Conservation (phyloP, 106 monocot species). For the Acorus calamus region DNA sequence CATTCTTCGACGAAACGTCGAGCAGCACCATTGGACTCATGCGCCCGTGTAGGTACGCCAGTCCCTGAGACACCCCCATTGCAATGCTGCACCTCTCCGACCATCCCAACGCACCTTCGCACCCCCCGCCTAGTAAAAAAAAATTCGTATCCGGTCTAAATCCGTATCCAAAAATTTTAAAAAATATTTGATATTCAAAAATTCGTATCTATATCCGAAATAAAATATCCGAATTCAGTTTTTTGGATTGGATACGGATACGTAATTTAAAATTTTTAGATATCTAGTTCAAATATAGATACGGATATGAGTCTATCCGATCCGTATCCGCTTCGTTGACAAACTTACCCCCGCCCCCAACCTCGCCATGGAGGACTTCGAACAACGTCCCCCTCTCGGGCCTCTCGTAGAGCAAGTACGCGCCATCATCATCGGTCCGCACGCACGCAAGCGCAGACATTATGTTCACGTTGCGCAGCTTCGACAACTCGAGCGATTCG, state of each 20-base stretch:
- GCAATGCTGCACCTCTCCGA: slow-evolving; percentile 46
- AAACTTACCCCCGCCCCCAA: too few relatives aligned
- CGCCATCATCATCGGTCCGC: slow-evolving; percentile 36
- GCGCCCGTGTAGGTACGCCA: slow-evolving; percentile 58
- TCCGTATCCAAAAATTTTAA: too few relatives aligned
- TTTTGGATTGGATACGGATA: too few relatives aligned
- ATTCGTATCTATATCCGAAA: too few relatives aligned
- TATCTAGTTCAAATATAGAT: too few relatives aligned
- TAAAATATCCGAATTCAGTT: too few relatives aligned
- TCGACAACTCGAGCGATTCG: slow-evolving; percentile 25
- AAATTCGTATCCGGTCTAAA: too few relatives aligned
- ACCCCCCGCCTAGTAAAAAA: background rate
- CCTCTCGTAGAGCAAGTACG: slow-evolving; percentile 58
- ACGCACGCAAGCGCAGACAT: slow-evolving; percentile 66
- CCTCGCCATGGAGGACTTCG: slow-evolving; percentile 40
- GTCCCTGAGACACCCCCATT: slow-evolving; percentile 52
- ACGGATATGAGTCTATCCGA: too few relatives aligned
- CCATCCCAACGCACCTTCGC: slow-evolving; percentile 37
- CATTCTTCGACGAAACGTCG: slow-evolving; percentile 56
- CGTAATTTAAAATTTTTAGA: too few relatives aligned
- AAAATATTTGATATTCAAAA: too few relatives aligned
- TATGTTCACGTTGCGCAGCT: slow-evolving; percentile 48
- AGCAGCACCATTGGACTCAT: slow-evolving; percentile 47
- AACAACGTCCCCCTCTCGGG: slow-evolving; percentile 38
- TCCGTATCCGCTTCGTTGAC: too few relatives aligned